phyloP scores from a whole-genome alignment of 176 grass and related monocot genomes.

The Musa schizocarpa region DNA sequence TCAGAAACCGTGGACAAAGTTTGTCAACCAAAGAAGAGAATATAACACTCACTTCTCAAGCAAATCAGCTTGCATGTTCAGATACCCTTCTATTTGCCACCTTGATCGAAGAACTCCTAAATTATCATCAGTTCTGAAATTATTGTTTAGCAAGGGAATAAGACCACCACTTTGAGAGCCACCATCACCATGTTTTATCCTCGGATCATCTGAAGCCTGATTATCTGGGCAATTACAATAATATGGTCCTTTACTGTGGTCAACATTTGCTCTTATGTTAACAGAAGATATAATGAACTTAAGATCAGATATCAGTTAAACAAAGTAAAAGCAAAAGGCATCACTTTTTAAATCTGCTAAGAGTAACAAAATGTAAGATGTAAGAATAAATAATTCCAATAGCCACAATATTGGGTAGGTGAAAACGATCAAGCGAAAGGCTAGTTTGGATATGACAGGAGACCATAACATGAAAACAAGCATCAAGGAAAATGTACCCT shows the following conservation, averaged over 20 bases:
- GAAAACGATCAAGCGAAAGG: too few species aligned
- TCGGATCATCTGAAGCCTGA: neutral
- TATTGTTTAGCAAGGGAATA: conserved; percentile 46
- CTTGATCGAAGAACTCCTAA: conserved; percentile 63
- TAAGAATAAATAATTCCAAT: too few species aligned
- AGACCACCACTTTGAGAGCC: conserved; percentile 12
- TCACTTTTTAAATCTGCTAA: neutral
- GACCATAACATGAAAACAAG: too few species aligned
- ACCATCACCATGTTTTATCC: conserved; percentile 4
- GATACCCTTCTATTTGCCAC: conserved; percentile 94
- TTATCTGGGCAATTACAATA: conserved; percentile 1
- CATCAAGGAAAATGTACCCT: too few species aligned
- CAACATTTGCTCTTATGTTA: neutral
- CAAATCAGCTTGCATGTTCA: conserved; percentile 85
- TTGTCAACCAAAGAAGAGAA: conserved; percentile 17
- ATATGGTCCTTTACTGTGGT: neutral
- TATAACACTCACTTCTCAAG: conserved; percentile 65
- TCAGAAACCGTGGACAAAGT: conserved; percentile 7
- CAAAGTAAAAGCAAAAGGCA: neutral
- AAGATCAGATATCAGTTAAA: neutral
- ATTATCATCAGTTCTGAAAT: conserved; percentile 50
- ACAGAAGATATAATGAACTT: neutral
- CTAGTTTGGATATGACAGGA: too few species aligned
- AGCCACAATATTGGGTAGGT: too few species aligned
- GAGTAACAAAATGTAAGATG: neutral